Evolutionary conservation across 768 basidiomycete genomes (phyloP).

Genomic region (Hericium rajendrae): DNA sequence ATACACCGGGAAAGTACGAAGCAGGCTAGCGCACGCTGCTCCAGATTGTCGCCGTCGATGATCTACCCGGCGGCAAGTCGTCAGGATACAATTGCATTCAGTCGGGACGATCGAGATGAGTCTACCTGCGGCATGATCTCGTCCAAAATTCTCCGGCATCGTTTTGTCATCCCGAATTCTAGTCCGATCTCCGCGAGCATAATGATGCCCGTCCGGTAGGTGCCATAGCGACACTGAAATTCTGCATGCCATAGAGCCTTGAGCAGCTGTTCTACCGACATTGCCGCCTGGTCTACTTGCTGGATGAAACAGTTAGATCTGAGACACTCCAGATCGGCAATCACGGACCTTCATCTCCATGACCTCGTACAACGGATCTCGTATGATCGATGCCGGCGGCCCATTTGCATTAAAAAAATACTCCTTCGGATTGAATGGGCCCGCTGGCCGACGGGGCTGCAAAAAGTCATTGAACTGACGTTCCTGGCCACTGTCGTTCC

Average conservation of each 20-base stretch:
- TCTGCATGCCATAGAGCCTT: constrained; percentile 74
- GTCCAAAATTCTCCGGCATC: constrained; percentile 54
- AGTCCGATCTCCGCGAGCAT: constrained; percentile 71
- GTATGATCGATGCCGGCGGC: constrained; percentile 27
- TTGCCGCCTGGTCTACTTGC: constrained; percentile 56
- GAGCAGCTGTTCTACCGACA: constrained; percentile 56
- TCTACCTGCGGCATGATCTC: constrained; percentile 77
- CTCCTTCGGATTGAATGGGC: constrained; percentile 42
- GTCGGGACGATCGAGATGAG: background rate
- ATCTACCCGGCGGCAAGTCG: constrained; percentile 31
- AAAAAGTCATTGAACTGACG: constrained; percentile 60
- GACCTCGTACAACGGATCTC: constrained; percentile 33
- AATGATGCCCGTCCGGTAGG: constrained; percentile 61
- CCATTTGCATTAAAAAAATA: constrained; percentile 40
- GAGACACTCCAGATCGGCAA: background rate
- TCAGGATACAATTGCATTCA: background rate
- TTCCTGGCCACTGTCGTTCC: constrained; percentile 45
- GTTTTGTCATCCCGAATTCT: constrained; percentile 67
- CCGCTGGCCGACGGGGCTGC: constrained; percentile 47
- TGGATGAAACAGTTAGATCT: constrained; percentile 19
- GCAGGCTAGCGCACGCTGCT: constrained; percentile 68
- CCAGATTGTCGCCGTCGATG: constrained; percentile 60
- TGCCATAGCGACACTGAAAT: constrained; percentile 56
- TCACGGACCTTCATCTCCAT: constrained; percentile 30
- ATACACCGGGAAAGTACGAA: constrained; percentile 69